Evolutionary conservation across 2,329 filamentous ascomycete species (phyloP), one percentile per base, ranked within the genome.

Genomic region (Botrytis paeoniae): DNA sequence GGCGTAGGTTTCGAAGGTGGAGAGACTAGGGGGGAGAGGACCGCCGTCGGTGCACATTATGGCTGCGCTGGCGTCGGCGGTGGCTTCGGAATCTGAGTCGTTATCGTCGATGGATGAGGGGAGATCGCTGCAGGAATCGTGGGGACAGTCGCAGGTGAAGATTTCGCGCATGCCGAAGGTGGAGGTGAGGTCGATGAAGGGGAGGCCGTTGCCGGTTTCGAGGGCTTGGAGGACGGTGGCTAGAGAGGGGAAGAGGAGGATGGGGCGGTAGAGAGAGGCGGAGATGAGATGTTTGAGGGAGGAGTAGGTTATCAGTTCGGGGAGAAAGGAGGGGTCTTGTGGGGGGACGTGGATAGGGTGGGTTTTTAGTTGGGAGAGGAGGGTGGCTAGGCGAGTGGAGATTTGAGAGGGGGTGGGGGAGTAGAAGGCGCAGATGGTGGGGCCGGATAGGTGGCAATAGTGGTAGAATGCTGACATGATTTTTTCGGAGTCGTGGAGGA

Each of bases 301-400:
- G 1, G 78, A 78, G 64, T 78, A 80, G 1, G 78, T 77, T n/a
- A 82, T 72, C 9, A 80, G 76, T 59, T 80, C 78, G 3, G 78
- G 77, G 4, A 69, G 32, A 7, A 60, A 43, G 18, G 54, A 73
- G 12, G 72, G 20, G 4, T 70, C 70, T 0, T 73, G 69, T 1
- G 75, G 70, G 14, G 71, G 51, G 10, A 81, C 78, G 25, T 80
- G 74, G 3, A 77, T 72, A 1, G 81, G 81, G 22, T 79, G 71
- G 16, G 77, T 78, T 59, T 82, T 83, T 22, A 89, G 81, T 0
- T 74, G 74, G 2, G 80, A 76, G 18, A 88, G 82, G 0, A 89
- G 80, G 4, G 45, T 70, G 1, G 74, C 63, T 2, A 81, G 65
- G 16, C 80, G 76, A 2, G 51, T n/a, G 37, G 74, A 68, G 14